These are phyloP conservation scores for Neopestalotiopsis clavispora DNA, from an alignment of 2,329 filamentous ascomycete species.

Conservation along the genomic window DNA sequence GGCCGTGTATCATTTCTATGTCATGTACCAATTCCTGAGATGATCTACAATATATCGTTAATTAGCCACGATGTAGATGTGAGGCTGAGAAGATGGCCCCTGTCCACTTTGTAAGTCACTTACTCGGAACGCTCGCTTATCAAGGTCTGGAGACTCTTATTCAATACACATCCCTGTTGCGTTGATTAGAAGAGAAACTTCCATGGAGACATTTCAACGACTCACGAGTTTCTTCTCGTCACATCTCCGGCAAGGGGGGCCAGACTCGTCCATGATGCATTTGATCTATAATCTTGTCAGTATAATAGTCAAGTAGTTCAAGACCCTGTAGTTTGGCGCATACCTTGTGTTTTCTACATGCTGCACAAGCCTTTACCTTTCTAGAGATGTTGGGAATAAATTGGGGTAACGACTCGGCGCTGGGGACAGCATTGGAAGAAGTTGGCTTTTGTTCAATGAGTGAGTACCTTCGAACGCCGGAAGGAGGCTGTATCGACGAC, in stretches of 20 bases:
- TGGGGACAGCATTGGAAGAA: background rate
- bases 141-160: constrained; percentile 46
- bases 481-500: background rate
- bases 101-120: constrained; percentile 16
- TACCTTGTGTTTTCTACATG: constrained; percentile 47
- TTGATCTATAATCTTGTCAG: constrained; percentile 37
- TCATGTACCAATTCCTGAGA: constrained; percentile 26
- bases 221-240: constrained; percentile 36
- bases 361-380: constrained; percentile 38
- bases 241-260: constrained; percentile 44
- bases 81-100: background rate
- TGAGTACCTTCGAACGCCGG: background rate
- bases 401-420: background rate
- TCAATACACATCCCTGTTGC: constrained; percentile 39
- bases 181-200: background rate
- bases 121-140: constrained; percentile 47
- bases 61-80: background rate
- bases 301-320: background rate
- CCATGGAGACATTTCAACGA: background rate
- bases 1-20: constrained; percentile 26
- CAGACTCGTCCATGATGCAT: constrained; percentile 45
- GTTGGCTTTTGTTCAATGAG: background rate
- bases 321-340: background rate
- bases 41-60: constrained; percentile 13
- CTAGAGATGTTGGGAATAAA: constrained; percentile 23